phyloP scores from a whole-genome alignment of 1,284 basidiomycete species.

The Pseudozyma thailandica region DNA sequence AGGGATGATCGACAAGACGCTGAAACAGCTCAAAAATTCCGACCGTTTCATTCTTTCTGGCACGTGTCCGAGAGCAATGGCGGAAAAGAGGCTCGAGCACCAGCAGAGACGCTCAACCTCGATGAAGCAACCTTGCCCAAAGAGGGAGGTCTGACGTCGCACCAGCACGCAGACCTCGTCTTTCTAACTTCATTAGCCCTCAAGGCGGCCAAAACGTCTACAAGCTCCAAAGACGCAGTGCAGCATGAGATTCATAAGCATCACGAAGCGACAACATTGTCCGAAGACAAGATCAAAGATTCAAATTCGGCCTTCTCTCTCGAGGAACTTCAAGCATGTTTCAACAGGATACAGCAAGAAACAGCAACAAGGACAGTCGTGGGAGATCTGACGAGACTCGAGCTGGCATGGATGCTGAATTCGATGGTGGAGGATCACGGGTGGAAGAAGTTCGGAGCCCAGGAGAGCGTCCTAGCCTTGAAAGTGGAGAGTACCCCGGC shows the following conservation, averaged over 20 bases:
- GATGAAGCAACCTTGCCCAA: background rate
- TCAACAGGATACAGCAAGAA: background rate
- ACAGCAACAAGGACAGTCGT: background rate
- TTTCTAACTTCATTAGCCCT: constrained; percentile 10
- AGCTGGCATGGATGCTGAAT: constrained; percentile 23
- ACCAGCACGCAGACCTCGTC: constrained; percentile 30
- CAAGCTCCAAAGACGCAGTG: background rate
- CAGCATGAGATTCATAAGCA: constrained; percentile 13
- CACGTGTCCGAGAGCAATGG: constrained; percentile 11
- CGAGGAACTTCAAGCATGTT: constrained; percentile 11
- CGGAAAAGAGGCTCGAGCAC: background rate
- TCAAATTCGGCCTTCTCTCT: constrained; percentile 14
- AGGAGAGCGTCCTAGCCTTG: constrained; percentile 16
- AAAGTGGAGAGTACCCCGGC: constrained; percentile 22
- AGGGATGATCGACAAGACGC: background rate
- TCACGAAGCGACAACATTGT: constrained; percentile 12
- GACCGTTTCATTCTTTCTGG: constrained; percentile 21
- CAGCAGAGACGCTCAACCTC: constrained; percentile 4
- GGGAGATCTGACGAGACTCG: constrained; percentile 13
- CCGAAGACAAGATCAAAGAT: constrained; percentile 28
- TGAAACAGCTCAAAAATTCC: background rate
- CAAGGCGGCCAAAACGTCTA: constrained; percentile 6
- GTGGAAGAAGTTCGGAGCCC: constrained; percentile 16
- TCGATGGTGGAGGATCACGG: constrained; percentile 25
- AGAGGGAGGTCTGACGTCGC: constrained; percentile 19